Evolutionary conservation across 2,329 filamentous ascomycete species (phyloP).

Genomic region (Trichophyton schoenleinii): DNA sequence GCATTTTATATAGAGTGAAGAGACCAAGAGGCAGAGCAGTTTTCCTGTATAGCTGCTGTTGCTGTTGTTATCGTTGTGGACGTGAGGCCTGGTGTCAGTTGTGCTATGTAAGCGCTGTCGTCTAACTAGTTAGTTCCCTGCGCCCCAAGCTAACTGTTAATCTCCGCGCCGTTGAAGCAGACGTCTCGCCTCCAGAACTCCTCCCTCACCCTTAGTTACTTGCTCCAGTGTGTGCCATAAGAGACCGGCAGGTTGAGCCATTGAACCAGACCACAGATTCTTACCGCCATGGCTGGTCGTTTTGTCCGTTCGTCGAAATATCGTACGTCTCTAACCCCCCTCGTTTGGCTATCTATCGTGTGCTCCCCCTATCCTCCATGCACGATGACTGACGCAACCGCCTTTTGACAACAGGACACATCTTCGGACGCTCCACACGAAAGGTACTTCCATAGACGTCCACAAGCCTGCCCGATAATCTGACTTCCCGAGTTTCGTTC

Average conservation of each 20-base stretch:
- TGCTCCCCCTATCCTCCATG: slow-evolving; percentile 9
- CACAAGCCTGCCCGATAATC: slow-evolving; percentile 1
- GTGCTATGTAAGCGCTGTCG: too few species aligned
- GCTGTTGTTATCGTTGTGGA: neutral
- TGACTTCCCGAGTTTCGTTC: slow-evolving; percentile 1
- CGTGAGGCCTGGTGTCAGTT: neutral
- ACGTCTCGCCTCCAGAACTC: neutral
- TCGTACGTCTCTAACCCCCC: slow-evolving; percentile 38
- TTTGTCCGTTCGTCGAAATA: slow-evolving; percentile 65
- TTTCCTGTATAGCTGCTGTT: neutral
- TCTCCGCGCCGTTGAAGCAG: neutral
- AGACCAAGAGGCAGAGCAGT: neutral
- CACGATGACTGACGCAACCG: slow-evolving; percentile 19
- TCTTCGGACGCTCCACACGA: slow-evolving; percentile 89
- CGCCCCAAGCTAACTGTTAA: neutral
- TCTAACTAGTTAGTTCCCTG: too few species aligned
- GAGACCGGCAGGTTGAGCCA: neutral
- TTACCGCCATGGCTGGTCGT: slow-evolving; percentile 49
- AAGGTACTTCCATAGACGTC: slow-evolving; percentile 42
- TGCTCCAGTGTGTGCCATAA: neutral
- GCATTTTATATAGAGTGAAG: neutral
- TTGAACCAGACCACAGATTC: neutral
- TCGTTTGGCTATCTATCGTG: neutral
- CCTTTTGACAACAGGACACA: slow-evolving; percentile 56
- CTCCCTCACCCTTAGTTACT: neutral